Base-by-base conservation (phyloP, 1,139 yeast species). In the Eremothecium cymbalariae region DNA sequence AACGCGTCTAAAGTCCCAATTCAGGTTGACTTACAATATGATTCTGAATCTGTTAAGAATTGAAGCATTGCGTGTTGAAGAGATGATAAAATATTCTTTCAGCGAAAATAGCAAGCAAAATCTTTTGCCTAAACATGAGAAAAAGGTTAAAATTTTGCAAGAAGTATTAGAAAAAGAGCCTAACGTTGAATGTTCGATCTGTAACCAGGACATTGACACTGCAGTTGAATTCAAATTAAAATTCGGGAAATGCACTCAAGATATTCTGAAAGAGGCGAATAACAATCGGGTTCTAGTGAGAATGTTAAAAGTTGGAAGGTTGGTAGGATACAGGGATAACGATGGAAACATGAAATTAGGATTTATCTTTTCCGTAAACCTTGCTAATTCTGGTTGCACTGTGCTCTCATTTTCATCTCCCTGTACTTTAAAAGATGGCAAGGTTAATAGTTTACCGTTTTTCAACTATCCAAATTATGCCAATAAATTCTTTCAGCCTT, bases 21-120 rank as follows among this genome's bases (percentile, higher is more conserved):
- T 90, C 65, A 71, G 98, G 55, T 67, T 90, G 54, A 90, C 98
- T 0, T 90, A 90, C 59, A 88, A 83, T 50, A 93, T 93, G 98
- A 90, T 90, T 47, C 68, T 90, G 57, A 90, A 90, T 51, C 65
- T 90, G 45, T 65, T 93, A 46, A 73, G 98, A 55, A 86, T 90
- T 39, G 98, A 90, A 55, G 97, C 98, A 0, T 64, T 90, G 41
- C 73, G 81, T 50, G 97, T 93, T 11, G 98, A 90, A 54, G 98
- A 93, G 55, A 90, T 90, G 95, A 88, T 90, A 46, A 88, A 88
- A 53, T 83, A 93, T 46, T 85, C 96, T 0, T 90, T 90, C 57
- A 77, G 94, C 61, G 99, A 90, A 56, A 88, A 90, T 52, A 71
- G 88, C 0, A 71, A 90, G 1, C 97, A 90, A 53, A 76, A 85